phyloP scores from a whole-genome alignment of 2,329 filamentous ascomycete species.

The Pseudocercospora fijiensis region DNA sequence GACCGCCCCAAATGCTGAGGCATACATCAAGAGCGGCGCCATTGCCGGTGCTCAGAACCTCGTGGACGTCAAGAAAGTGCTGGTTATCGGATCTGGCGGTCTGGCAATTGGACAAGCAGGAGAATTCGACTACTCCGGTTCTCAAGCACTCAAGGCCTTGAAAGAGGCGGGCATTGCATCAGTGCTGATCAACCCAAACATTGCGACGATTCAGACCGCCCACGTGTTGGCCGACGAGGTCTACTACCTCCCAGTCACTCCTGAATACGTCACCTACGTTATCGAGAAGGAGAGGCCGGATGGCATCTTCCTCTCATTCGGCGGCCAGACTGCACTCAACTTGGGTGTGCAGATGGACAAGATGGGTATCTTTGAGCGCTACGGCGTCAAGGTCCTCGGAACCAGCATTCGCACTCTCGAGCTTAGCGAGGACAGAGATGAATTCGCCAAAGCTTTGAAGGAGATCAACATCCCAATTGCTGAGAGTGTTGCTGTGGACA shows the following conservation, averaged over 20 bases:
- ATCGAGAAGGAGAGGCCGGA: slow-evolving; percentile 95
- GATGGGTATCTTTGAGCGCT: slow-evolving; percentile 91
- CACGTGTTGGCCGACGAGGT: slow-evolving; percentile 95
- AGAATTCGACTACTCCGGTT: slow-evolving; percentile 98
- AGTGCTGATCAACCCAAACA: slow-evolving; percentile 95
- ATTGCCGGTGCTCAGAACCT: slow-evolving; percentile 73
- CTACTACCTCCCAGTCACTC: slow-evolving; percentile 96
- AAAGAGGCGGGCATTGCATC: slow-evolving; percentile 92
- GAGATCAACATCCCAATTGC: slow-evolving; percentile 98
- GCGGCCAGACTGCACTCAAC: slow-evolving; percentile 95
- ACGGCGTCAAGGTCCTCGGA: slow-evolving; percentile 91
- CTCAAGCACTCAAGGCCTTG: slow-evolving; percentile 92
- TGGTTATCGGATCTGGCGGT: slow-evolving; percentile 94
- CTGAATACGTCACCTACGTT: slow-evolving; percentile 95
- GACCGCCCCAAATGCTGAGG: slow-evolving; percentile 75
- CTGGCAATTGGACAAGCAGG: slow-evolving; percentile 95
- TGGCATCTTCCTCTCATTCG: slow-evolving; percentile 95
- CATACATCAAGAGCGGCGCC: slow-evolving; percentile 84
- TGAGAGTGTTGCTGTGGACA: slow-evolving; percentile 88
- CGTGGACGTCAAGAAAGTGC: slow-evolving; percentile 92
- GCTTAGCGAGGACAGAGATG: slow-evolving; percentile 90
- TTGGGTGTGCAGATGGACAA: slow-evolving; percentile 96
- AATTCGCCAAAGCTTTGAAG: slow-evolving; percentile 91
- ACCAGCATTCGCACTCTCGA: slow-evolving; percentile 93
- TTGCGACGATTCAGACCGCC: slow-evolving; percentile 96